Evolutionary conservation across 2,329 filamentous ascomycete genomes (phyloP).

Genomic region (Talaromyces sp.): DNA sequence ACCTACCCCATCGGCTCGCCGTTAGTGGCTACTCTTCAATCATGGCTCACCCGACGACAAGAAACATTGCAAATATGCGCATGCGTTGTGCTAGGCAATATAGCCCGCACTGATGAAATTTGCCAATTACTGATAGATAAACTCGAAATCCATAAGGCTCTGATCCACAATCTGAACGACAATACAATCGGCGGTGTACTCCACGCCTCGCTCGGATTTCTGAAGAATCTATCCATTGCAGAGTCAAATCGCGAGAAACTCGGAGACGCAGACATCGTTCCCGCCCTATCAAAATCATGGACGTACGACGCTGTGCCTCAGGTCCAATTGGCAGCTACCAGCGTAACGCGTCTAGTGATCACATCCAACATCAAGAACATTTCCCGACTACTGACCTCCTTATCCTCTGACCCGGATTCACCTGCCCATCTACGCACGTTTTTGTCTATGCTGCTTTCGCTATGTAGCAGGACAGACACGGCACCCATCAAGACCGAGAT

Average conservation of each 20-base stretch:
- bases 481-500: constrained; percentile 46
- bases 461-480: constrained; percentile 43
- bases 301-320: constrained; percentile 41
- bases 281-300: constrained; percentile 39
- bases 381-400: constrained; percentile 32
- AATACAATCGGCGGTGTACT: constrained; percentile 39
- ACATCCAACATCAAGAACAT: constrained; percentile 39
- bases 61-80: constrained; percentile 46
- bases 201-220: constrained; percentile 44
- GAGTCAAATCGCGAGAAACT: constrained; percentile 39
- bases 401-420: constrained; percentile 29
- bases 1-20: constrained; percentile 38
- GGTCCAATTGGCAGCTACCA: constrained; percentile 44
- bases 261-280: constrained; percentile 38
- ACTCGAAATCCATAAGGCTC: constrained; percentile 37
- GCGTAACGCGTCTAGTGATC: constrained; percentile 40
- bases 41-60: constrained; percentile 39
- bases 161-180: constrained; percentile 39
- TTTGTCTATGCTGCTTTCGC: constrained; percentile 40
- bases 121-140: constrained; percentile 41
- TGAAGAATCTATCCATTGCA: constrained; percentile 48
- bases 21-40: constrained; percentile 35
- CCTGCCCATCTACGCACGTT: constrained; percentile 34
- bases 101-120: constrained; percentile 43
- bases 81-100: constrained; percentile 48